These are phyloP conservation scores for Curvularia eragrostidis DNA, from an alignment of 2,329 filamentous ascomycete genomes.

Conservation along the genomic window DNA sequence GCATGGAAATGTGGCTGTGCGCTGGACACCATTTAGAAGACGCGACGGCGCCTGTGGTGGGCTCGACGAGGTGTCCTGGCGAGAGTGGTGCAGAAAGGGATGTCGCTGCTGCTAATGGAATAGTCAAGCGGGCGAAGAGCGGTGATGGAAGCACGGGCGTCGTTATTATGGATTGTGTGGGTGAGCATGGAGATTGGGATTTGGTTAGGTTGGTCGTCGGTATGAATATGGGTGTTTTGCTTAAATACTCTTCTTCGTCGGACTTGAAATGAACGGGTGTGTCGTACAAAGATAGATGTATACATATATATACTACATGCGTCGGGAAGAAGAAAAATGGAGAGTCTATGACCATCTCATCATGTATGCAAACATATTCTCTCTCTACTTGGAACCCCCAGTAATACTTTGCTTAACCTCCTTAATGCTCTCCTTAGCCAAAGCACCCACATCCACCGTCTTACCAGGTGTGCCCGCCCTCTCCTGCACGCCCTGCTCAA, in stretches of 20 bases:
- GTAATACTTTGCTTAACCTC: conserved; percentile 45
- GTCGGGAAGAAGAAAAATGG: neutral
- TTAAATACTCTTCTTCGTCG: neutral
- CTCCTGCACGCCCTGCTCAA: conserved; percentile 16
- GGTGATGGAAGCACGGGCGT: conserved; percentile 80
- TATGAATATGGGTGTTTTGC: conserved; percentile 74
- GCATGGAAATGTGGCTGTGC: conserved; percentile 66
- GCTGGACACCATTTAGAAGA: conserved; percentile 55
- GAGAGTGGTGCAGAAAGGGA: conserved; percentile 29
- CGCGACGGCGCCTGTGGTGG: neutral
- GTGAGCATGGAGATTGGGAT: conserved; percentile 87
- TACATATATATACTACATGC: neutral
- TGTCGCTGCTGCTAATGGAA: neutral
- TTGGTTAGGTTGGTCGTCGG: conserved; percentile 84
- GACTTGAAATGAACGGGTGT: too few relatives aligned
- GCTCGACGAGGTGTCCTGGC: conserved; percentile 20
- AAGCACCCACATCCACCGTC: conserved; percentile 35
- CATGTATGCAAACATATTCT: neutral
- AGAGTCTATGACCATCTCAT: neutral
- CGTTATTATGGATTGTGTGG: conserved; percentile 93
- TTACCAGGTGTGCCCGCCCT: conserved; percentile 22
- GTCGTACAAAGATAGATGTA: neutral
- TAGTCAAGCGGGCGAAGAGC: conserved; percentile 53
- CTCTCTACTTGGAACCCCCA: conserved; percentile 20
- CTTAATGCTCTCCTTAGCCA: conserved; percentile 31